Base-by-base conservation (phyloP, 176 grass and related monocot genomes). In the Pontederia paniculata region DNA sequence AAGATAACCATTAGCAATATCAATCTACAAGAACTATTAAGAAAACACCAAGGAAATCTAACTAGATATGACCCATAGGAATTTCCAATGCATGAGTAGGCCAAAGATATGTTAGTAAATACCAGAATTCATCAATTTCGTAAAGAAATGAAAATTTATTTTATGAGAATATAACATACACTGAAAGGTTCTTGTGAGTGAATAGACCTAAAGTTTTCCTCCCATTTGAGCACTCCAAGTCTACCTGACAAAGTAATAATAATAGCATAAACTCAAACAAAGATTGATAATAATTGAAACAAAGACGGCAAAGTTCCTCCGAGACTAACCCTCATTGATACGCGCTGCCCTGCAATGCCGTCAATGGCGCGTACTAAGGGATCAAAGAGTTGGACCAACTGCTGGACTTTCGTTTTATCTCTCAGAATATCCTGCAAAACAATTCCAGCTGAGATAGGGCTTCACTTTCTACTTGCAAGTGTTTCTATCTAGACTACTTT, bases 291-390 rank as follows among this genome's bases (percentile, higher is more conserved):
- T 55, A 57, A 47, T 46, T 47, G 48, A 58, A 60, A 45, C 25
- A 28, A 13, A 17, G 3, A 31, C 54, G 16, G 44, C 13, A 60
- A n/a, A 55, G 9, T 22, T 61, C 31, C 69, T 60, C 4, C 15
- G 71, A 67, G 46, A 71, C 81, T 73, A 68, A 90, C 91, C 84
- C 91, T 90, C 48, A 97, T 97, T 42, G 86, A 87, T 47, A 90
- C 68, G 13, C 74, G 42, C 56, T 97, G 62, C 60, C 86, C 91
- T 57, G 77, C 57, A 74, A 97, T 74, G 20, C 86, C 91, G 76
- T 97, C 91, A 69, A 90, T 43, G 11, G 56, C 77, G 76, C 86
- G 71, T 45, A 97, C 86, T 44, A 82, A 61, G 25, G 91, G 91
- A 63, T 90, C 69, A 48, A 97, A 53, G 58, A 71, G 43, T 46